Conservation (phyloP, 495 filamentous ascomycete genomes). For the Neurospora sublineolata region DNA sequence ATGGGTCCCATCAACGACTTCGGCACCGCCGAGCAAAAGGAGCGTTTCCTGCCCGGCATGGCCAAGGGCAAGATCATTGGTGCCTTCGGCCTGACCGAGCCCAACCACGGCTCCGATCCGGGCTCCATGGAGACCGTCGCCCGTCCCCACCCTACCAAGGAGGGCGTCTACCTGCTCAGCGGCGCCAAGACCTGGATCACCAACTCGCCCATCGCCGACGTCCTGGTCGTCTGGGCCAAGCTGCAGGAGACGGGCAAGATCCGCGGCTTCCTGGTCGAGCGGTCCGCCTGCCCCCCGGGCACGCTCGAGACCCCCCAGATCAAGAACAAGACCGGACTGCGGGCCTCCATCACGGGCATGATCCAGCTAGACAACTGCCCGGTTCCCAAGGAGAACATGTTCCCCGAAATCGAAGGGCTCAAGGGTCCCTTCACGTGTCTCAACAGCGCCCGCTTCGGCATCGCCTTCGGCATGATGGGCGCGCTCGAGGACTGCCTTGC, state of each 20-base stretch:
- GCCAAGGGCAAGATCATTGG: constrained; percentile 80
- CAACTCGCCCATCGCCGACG: constrained; percentile 87
- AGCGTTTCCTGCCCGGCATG: constrained; percentile 71
- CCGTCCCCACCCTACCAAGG: constrained; percentile 75
- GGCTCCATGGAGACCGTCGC: constrained; percentile 90
- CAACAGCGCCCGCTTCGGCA: constrained; percentile 85
- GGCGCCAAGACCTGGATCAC: constrained; percentile 98
- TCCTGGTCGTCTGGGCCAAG: constrained; percentile 92
- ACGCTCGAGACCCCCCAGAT: constrained; percentile 85
- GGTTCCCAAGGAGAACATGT: constrained; percentile 85
- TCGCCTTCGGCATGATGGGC: constrained; percentile 87
- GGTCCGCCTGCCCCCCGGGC: constrained; percentile 67
- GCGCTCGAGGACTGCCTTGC: constrained; percentile 83
- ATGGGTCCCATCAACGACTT: constrained; percentile 98
- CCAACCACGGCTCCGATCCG: constrained; percentile 94
- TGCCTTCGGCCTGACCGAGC: constrained; percentile 92
- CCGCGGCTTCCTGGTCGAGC: constrained; percentile 83
- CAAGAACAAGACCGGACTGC: constrained; percentile 89
- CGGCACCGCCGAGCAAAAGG: constrained; percentile 79
- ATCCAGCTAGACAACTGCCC: constrained; percentile 87
- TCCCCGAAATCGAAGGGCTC: constrained; percentile 80
- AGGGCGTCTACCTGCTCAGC: constrained; percentile 67
- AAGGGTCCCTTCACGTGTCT: constrained; percentile 85
- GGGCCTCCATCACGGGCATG: constrained; percentile 95
- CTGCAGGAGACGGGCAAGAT: constrained; percentile 84